Evolutionary conservation across 352 stramenopile genomes (phyloP).

Genomic region (Phytopythium kandeliae): DNA sequence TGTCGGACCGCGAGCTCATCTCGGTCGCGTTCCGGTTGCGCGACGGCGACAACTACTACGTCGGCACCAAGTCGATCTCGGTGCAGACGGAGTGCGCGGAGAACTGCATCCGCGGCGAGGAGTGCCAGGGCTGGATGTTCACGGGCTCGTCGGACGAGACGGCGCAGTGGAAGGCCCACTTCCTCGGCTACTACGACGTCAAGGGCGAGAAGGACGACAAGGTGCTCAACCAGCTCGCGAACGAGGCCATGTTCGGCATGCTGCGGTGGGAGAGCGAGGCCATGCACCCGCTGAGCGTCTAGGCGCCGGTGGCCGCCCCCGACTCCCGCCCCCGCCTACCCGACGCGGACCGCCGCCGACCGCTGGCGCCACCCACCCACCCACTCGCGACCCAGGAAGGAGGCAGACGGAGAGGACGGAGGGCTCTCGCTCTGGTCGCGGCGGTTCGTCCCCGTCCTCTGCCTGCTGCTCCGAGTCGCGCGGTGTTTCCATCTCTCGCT

Average conservation of each 20-base stretch:
- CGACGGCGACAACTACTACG: slow-evolving; percentile 75
- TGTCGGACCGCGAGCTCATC: slow-evolving; percentile 75
- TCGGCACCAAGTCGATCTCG: slow-evolving; percentile 68
- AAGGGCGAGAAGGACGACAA: slow-evolving; percentile 84
- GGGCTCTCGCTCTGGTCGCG: too few species aligned
- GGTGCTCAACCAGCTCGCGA: slow-evolving; percentile 75
- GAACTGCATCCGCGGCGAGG: slow-evolving; percentile 76
- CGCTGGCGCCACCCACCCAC: too few species aligned
- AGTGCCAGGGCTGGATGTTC: slow-evolving; percentile 84
- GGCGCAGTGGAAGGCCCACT: slow-evolving; percentile 68
- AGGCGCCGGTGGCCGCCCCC: slow-evolving; percentile 4
- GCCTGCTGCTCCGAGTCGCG: neutral
- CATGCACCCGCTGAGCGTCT: slow-evolving; percentile 75
- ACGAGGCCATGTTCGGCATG: slow-evolving; percentile 85
- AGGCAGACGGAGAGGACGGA: too few species aligned
- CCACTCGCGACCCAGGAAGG: too few species aligned
- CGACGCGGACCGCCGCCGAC: neutral
- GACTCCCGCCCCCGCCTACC: too few species aligned
- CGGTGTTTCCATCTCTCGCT: neutral
- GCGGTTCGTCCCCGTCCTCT: neutral
- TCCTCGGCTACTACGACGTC: slow-evolving; percentile 77
- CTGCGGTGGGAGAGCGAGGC: slow-evolving; percentile 83
- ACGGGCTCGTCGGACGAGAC: slow-evolving; percentile 60
- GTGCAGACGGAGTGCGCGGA: slow-evolving; percentile 67
- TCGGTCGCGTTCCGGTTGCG: slow-evolving; percentile 68